Percentiles rank a stretch among this genome's conserved stretches.
Conservation (phyloP, 805 yeast species). For the Tetrapisispora arboricola region DNA sequence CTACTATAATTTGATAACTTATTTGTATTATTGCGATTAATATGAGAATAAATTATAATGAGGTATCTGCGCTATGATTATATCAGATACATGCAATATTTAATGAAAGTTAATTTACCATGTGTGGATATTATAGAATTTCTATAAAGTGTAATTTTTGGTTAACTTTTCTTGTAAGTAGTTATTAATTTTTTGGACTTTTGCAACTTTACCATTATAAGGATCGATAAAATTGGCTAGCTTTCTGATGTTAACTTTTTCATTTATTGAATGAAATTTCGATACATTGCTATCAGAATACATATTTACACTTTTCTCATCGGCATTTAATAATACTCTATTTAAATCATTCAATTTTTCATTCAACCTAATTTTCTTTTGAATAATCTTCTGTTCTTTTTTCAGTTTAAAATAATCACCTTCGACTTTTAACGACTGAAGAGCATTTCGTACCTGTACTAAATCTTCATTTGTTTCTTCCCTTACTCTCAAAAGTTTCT, state of each 20-base stretch:
- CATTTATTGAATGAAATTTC: background rate
- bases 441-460: conserved; percentile 10
- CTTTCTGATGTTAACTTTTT: background rate
- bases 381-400: conserved; percentile 9
- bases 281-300: background rate
- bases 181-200: conserved; percentile 10
- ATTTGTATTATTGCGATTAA: too few species aligned
- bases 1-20: too few species aligned
- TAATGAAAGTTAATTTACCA: too few species aligned
- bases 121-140: too few species aligned
- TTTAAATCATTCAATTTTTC: conserved; percentile 9
- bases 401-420: conserved; percentile 11
- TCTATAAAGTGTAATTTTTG: too few species aligned
- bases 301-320: background rate
- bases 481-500: conserved; percentile 10
- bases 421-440: conserved; percentile 9
- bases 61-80: too few species aligned
- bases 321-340: conserved; percentile 3
- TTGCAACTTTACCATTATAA: conserved; percentile 13
- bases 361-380: conserved; percentile 10
- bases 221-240: conserved; percentile 9
- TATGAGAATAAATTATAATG: too few species aligned
- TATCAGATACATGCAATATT: too few species aligned
- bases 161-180: conserved; percentile 4
- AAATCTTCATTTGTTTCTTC: conserved; percentile 12